These are phyloP conservation scores for Trichoderma koningiopsis DNA, from an alignment of 2,329 filamentous ascomycete species.

Conservation along the genomic window DNA sequence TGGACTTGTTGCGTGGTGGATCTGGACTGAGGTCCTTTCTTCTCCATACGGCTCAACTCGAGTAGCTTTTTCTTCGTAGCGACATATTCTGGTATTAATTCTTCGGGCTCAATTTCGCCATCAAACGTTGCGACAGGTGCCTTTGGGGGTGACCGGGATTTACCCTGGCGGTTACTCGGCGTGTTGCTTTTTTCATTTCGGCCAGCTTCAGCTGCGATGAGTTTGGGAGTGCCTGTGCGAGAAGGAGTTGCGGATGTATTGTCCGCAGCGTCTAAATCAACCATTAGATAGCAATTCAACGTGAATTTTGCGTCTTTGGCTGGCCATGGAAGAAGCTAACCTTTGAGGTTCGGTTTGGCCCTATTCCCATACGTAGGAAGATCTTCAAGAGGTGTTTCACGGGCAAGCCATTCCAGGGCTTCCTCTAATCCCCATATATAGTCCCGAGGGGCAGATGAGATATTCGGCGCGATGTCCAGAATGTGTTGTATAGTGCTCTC, in stretches of 20 bases:
- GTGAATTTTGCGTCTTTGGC: not conserved
- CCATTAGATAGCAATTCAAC: not conserved
- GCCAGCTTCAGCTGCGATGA: constrained; percentile 34
- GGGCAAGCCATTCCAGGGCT: constrained; percentile 85
- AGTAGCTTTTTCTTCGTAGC: constrained; percentile 71
- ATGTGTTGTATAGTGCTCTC: constrained; percentile 66
- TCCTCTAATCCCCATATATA: constrained; percentile 85
- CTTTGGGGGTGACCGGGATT: constrained; percentile 31
- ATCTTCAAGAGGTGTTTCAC: constrained; percentile 69
- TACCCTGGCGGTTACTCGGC: constrained; percentile 32
- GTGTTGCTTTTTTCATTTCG: constrained; percentile 41
- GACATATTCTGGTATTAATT: constrained; percentile 75
- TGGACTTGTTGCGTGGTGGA: constrained; percentile 28
- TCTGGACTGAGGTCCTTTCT: constrained; percentile 26
- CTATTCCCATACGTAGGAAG: constrained; percentile 68
- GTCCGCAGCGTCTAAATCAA: constrained; percentile 47
- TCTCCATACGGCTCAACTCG: constrained; percentile 43
- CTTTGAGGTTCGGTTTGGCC: constrained; percentile 43
- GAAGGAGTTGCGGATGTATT: constrained; percentile 53
- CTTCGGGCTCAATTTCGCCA: constrained; percentile 73
- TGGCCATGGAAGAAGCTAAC: constrained; percentile 30
- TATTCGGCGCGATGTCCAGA: constrained; percentile 66
- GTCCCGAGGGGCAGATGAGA: constrained; percentile 60
- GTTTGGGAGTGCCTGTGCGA: constrained; percentile 52
- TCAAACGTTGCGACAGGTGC: constrained; percentile 55